Base-by-base conservation (phyloP, 768 basidiomycete genomes). In the Exsudoporus frostii region DNA sequence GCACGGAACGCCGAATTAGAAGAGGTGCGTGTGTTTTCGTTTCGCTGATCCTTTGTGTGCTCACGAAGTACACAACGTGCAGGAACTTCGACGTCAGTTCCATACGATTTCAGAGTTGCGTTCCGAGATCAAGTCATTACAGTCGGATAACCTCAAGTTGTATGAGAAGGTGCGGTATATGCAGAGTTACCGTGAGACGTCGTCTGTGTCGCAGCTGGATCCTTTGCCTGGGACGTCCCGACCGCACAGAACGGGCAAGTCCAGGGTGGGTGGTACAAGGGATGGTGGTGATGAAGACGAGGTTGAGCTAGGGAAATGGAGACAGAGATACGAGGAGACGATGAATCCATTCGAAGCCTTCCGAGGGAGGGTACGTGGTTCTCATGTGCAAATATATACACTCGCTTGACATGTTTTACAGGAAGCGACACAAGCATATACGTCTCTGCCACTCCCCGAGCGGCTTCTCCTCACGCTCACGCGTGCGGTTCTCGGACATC, bases 281-380 rank as follows among this genome's bases (percentile, higher is more conserved):
- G 64, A 72, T 1, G 68, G 67, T 65, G 39, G 76, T 67, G 48
- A 64, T 70, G 36, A 61, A 66, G 58, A 56, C n/a, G 51, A 77
- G 61, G 82, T 98, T 71, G 88, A 78, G 60, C 84, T 98, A 68
- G 87, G 88, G 62, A 90, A 85, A 65, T 99, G 98, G 71, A 84
- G 86, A 45, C 81, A 87, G 57, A 79, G 93, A 67, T 99, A 99
- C 65, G 96, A 98, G 66, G 91, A 97, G 71, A 84, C 91, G 48
- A 93, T 98, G 84, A 98, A 99, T 65, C 96, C 97, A 0, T 99
- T 99, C 66, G 95, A 98, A 70, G 93, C 89, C 7, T 98, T 99
- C 79, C 84, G 93, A 57, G 93, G 96, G 2, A 78, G 93, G 69
- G 96, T 97, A 62, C 59, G 93, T 81, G 7, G 5, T 5, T 52